phyloP scores from a whole-genome alignment of 306 rosid genomes.

The Bauhinia variegata region DNA sequence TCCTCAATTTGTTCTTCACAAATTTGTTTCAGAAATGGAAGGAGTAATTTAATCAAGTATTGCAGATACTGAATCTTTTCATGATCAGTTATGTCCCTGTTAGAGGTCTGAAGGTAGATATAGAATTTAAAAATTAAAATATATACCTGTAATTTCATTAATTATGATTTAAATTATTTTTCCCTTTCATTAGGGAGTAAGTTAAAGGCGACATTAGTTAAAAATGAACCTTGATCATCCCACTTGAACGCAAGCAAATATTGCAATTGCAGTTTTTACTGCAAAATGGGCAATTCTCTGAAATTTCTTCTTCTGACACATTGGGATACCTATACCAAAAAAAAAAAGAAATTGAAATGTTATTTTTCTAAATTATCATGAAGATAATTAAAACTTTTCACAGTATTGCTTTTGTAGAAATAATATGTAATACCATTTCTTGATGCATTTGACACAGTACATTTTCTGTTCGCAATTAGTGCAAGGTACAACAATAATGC shows the following conservation, averaged over 20 bases:
- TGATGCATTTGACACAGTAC: slow-evolving; percentile 67
- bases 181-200: background rate
- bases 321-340: slow-evolving; percentile 61
- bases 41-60: slow-evolving; percentile 46
- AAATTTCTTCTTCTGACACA: slow-evolving; percentile 55
- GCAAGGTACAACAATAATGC: slow-evolving; percentile 53
- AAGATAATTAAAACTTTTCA: background rate
- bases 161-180: too few relatives aligned
- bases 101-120: slow-evolving; percentile 58
- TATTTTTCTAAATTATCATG: slow-evolving; percentile 18
- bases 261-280: slow-evolving; percentile 76
- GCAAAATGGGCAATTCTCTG: slow-evolving; percentile 71
- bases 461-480: slow-evolving; percentile 54
- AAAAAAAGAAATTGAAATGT: slow-evolving; percentile 28
- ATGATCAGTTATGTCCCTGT: slow-evolving; percentile 42
- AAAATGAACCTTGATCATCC: slow-evolving; percentile 62
- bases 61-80: slow-evolving; percentile 59
- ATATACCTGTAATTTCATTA: too few relatives aligned
- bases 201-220: slow-evolving; percentile 1
- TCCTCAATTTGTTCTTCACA: slow-evolving; percentile 66
- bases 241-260: slow-evolving; percentile 65
- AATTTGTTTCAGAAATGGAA: slow-evolving; percentile 64
- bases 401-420: slow-evolving; percentile 8
- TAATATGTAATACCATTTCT: slow-evolving; percentile 58
- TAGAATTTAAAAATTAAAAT: background rate